phyloP scores from a whole-genome alignment of 345 rosid species.

The Cochlearia excelsa region DNA sequence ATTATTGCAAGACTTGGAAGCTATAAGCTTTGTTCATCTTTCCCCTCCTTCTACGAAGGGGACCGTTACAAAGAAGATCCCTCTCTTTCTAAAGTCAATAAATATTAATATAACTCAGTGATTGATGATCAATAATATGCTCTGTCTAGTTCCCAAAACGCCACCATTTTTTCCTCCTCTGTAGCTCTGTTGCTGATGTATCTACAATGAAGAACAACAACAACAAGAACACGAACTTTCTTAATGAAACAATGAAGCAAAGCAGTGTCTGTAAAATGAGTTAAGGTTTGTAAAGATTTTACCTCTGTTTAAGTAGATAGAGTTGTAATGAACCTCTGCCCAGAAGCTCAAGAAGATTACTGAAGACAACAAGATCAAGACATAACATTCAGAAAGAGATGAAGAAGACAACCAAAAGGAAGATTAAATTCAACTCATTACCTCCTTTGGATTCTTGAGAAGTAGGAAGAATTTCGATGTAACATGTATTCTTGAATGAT shows the following conservation, averaged over 20 bases:
- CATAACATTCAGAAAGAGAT: background rate
- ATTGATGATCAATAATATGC: constrained; percentile 13
- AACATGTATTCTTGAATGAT: constrained; percentile 85
- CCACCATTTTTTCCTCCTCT: constrained; percentile 81
- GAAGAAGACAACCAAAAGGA: background rate
- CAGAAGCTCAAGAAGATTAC: constrained; percentile 83
- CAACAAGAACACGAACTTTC: background rate
- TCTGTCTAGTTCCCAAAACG: constrained; percentile 49
- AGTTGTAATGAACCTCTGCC: constrained; percentile 99
- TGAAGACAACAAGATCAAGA: constrained; percentile 37
- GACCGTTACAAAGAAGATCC: constrained; percentile 1
- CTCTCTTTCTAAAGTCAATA: constrained; percentile 30
- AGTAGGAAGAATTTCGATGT: constrained; percentile 81
- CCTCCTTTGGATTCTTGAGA: constrained; percentile 63
- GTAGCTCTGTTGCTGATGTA: constrained; percentile 41
- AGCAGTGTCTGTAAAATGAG: background rate
- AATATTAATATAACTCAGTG: constrained; percentile 20
- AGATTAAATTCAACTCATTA: constrained; percentile 27
- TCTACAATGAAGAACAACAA: constrained; percentile 7
- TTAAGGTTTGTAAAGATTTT: background rate
- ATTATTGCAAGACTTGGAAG: constrained; percentile 29
- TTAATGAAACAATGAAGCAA: constrained; percentile 2
- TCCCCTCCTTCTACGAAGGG: constrained; percentile 1
- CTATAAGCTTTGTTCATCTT: constrained; percentile 27
- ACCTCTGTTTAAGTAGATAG: constrained; percentile 76